phyloP scores from a whole-genome alignment of 495 filamentous ascomycete species.

The Penicillium verhagenii region DNA sequence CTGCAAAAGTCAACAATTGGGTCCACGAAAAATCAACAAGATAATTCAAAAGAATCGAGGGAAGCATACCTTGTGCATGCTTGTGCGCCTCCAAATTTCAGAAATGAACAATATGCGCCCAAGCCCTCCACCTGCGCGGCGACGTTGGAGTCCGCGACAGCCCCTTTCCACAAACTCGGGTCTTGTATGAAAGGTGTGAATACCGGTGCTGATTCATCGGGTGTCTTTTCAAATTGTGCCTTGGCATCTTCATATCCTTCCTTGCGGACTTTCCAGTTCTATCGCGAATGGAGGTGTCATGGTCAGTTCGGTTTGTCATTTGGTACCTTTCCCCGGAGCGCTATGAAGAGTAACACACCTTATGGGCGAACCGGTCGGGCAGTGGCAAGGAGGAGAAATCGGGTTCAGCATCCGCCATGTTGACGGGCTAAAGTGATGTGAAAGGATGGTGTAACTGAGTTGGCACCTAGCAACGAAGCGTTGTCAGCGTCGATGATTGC shows the following conservation, averaged over 20 bases:
- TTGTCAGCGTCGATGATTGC: slow-evolving; percentile 3
- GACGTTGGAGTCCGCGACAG: slow-evolving; percentile 93
- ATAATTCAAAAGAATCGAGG: not conserved
- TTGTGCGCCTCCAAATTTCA: slow-evolving; percentile 81
- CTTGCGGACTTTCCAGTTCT: slow-evolving; percentile 98
- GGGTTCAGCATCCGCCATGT: slow-evolving; percentile 64
- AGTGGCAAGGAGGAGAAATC: slow-evolving; percentile 82
- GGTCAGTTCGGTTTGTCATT: slow-evolving; percentile 18
- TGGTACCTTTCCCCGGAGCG: not conserved
- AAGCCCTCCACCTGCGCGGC: slow-evolving; percentile 95
- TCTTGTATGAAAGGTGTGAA: slow-evolving; percentile 88
- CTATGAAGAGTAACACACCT: slow-evolving; percentile 51
- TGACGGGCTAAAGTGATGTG: slow-evolving; percentile 7
- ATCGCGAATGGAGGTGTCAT: slow-evolving; percentile 2
- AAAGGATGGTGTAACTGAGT: not conserved
- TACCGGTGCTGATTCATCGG: slow-evolving; percentile 81
- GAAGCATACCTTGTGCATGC: slow-evolving; percentile 65
- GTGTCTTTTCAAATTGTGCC: slow-evolving; percentile 78
- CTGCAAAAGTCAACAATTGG: slow-evolving; percentile 37
- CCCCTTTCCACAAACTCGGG: slow-evolving; percentile 83
- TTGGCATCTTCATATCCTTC: slow-evolving; percentile 90
- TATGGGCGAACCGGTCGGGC: slow-evolving; percentile 81
- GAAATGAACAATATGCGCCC: slow-evolving; percentile 78
- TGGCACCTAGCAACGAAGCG: not conserved
- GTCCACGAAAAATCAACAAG: not conserved